These are phyloP conservation scores for Cyberlindnera mississippiensis DNA, from an alignment of 805 yeast species.

Conservation along the genomic window DNA sequence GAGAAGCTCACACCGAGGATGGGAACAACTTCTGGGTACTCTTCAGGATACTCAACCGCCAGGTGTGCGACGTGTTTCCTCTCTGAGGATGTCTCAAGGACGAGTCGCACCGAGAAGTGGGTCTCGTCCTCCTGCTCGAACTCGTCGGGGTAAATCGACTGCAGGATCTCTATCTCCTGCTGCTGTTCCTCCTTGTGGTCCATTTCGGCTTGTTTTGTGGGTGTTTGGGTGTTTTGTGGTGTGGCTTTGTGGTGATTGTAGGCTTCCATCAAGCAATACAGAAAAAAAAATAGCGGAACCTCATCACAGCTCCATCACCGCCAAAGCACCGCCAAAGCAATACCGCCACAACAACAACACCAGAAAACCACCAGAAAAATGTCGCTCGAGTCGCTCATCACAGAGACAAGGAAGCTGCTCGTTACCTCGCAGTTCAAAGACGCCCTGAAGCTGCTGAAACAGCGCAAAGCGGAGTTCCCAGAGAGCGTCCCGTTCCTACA, in stretches of 20 bases:
- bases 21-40: conserved; percentile 81
- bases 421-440: conserved; percentile 22
- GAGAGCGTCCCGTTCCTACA: conserved; percentile 47
- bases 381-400: conserved; percentile 8
- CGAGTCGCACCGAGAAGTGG: conserved; percentile 53
- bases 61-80: conserved; percentile 53
- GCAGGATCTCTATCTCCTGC: conserved; percentile 86
- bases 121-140: conserved; percentile 36
- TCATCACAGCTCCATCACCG: too few relatives aligned
- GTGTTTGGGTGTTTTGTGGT: neutral
- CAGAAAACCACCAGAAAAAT: neutral
- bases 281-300: too few relatives aligned
- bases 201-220: conserved; percentile 37
- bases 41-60: conserved; percentile 67
- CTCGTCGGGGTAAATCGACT: conserved; percentile 94
- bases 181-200: conserved; percentile 77
- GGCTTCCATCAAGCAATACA: too few relatives aligned
- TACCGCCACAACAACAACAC: too few relatives aligned
- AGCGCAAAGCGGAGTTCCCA: conserved; percentile 30
- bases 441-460: conserved; percentile 34
- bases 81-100: conserved; percentile 64
- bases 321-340: too few relatives aligned
- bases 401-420: conserved; percentile 14
- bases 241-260: neutral
- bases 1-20: conserved; percentile 40